Conservation (phyloP, 2,329 filamentous ascomycete genomes). For the Pseudocercospora macadamiae region DNA sequence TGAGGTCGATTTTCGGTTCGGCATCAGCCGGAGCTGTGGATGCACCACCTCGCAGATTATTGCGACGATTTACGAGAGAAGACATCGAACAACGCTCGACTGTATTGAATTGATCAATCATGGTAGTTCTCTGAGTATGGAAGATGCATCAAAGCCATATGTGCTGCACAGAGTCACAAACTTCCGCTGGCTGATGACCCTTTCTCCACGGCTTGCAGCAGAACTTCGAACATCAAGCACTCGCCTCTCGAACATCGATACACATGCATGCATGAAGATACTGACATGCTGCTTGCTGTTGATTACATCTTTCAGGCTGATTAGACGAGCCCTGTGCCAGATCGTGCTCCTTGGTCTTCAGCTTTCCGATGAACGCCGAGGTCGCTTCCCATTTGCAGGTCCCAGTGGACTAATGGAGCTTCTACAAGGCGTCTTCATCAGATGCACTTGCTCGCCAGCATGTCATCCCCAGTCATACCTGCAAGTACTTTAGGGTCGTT, state of each 20-base stretch:
- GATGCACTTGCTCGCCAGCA: background rate
- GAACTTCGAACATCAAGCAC: background rate
- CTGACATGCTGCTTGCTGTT: no score
- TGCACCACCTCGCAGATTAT: no score
- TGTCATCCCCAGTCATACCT: background rate
- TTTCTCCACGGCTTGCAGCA: background rate
- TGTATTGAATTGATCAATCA: no score
- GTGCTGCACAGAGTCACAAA: background rate
- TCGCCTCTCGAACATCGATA: background rate
- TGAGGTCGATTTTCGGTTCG: background rate
- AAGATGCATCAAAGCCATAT: no score
- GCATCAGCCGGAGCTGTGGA: background rate
- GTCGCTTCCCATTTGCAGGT: background rate
- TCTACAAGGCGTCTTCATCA: background rate
- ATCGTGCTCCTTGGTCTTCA: no score
- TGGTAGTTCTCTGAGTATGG: no score
- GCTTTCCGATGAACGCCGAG: no score
- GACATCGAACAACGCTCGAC: no score
- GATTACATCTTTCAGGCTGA: no score
- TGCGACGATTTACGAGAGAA: no score
- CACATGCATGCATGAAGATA: background rate
- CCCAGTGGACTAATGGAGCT: constrained; percentile 2
- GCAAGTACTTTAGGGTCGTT: background rate
- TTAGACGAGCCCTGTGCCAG: no score
- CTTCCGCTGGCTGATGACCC: background rate